These are phyloP conservation scores for Wickerhamiella cacticola DNA, from an alignment of 805 yeast species.

Conservation along the genomic window DNA sequence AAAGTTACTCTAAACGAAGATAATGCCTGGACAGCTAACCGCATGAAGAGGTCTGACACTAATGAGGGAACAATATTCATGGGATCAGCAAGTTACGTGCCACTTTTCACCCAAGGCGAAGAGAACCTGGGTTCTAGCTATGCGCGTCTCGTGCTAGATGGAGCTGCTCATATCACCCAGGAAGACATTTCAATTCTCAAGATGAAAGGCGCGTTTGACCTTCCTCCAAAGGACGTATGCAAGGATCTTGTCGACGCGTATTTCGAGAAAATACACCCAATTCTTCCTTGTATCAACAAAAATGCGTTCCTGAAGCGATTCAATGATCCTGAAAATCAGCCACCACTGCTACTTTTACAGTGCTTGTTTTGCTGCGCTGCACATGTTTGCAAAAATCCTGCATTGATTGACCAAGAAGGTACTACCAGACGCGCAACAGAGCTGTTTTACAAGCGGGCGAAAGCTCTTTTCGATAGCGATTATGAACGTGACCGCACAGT, in stretches of 20 bases:
- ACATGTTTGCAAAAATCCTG: constrained; percentile 44
- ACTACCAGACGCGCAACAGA: constrained; percentile 41
- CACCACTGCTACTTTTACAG: constrained; percentile 59
- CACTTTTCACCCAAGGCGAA: constrained; percentile 4
- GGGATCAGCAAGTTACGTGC: constrained; percentile 13
- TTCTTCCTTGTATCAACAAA: constrained; percentile 55
- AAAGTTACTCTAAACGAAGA: neutral
- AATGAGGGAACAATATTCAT: constrained; percentile 5
- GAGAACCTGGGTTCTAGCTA: neutral
- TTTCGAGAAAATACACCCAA: constrained; percentile 54
- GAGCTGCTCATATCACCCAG: constrained; percentile 8
- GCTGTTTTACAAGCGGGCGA: constrained; percentile 59
- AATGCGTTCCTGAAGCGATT: constrained; percentile 48
- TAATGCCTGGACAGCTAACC: neutral
- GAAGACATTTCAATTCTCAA: constrained; percentile 55
- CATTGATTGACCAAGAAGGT: constrained; percentile 36
- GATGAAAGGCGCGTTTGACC: constrained; percentile 54
- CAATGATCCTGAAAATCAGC: constrained; percentile 43
- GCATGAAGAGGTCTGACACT: neutral
- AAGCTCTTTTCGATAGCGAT: constrained; percentile 58
- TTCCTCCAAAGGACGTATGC: constrained; percentile 50
- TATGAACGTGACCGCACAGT: constrained; percentile 54
- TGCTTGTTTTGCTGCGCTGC: constrained; percentile 60
- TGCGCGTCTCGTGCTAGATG: neutral
- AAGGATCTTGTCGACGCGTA: constrained; percentile 49